Percentiles rank a stretch among this genome's conserved stretches.
These are phyloP conservation scores for Sordariomycetes sp. DNA, from an alignment of 2,329 filamentous ascomycete genomes.

Conservation along the genomic window DNA sequence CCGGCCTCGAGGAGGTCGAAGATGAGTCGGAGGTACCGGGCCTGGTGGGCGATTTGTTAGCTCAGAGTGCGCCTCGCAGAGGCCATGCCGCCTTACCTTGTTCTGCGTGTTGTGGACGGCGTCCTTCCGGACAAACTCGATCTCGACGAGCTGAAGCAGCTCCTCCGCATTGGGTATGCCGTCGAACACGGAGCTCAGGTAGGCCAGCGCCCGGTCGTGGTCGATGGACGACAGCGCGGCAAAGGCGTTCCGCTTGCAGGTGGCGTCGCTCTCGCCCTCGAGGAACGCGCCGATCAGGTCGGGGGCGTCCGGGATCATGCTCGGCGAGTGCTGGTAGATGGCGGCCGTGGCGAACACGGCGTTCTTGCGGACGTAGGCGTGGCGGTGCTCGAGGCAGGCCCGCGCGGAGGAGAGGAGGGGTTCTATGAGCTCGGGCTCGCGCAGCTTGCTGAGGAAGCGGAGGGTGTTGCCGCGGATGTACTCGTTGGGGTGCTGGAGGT, in stretches of 20 bases:
- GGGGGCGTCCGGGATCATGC: conserved; percentile 87
- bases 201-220: conserved; percentile 84
- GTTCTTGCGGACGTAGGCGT: conserved; percentile 97
- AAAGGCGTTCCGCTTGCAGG: conserved; percentile 97
- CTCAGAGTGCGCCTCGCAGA: neutral
- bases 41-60: conserved; percentile 35
- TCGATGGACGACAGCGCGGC: conserved; percentile 83
- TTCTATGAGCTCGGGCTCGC: conserved; percentile 92
- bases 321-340: conserved; percentile 83
- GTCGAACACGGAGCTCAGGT: conserved; percentile 82
- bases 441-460: conserved; percentile 91
- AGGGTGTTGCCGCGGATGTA: conserved; percentile 98
- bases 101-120: conserved; percentile 90
- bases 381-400: conserved; percentile 86
- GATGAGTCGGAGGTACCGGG: conserved; percentile 84
- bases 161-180: conserved; percentile 92
- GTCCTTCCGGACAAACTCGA: conserved; percentile 97
- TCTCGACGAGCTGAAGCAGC: conserved; percentile 80
- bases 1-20: conserved; percentile 92
- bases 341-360: conserved; percentile 91
- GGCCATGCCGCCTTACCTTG: conserved; percentile 50
- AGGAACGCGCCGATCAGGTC: conserved; percentile 87
- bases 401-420: conserved; percentile 87
- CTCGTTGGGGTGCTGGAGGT: conserved; percentile 95
- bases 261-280: conserved; percentile 81